Base-by-base conservation (phyloP, 371 early-diverging fungal species). In the Syncephalastrum monosporum region DNA sequence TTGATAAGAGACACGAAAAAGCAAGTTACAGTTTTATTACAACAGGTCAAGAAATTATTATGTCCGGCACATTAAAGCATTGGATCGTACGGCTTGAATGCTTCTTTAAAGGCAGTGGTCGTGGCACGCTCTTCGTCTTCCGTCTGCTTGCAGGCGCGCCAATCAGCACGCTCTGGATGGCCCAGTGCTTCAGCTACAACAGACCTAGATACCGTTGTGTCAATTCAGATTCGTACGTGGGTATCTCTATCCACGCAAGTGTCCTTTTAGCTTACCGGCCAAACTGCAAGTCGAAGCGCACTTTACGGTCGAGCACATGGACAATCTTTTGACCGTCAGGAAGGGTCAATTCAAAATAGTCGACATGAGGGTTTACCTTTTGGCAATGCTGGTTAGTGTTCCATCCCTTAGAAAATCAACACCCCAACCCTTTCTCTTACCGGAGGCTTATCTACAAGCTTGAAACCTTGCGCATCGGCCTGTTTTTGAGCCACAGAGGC, bases 221-320 rank as follows among this genome's bases (percentile, higher is more conserved):
- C 15, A 41, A 42, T 47, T 27, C 21, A 47, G 44, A 23, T 27
- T 38, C 50, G 45, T 19, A 50, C 21, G 29, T 59, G 17, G 5
- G 19, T 43, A 3, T 27, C 41, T 5, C 12, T 3, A 27, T 29
- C 17, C 21, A 53, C 24, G 38, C n/a, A 3, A 10, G 19, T 6
- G n/a, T 38, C 15, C 15, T 3, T 53, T 10, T 43, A 21, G 33
- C 44, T 62, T 64, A 82, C 84, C 88, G 68, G 67, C 90, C 89
- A 67, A 89, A 87, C 63, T 90, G 88, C 27, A 86, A 56, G 65
- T 91, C 86, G 56, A 91, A 82, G 43, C 72, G 64, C 61, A 62
- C 81, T 16, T 64, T 59, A 2, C 72, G 67, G 15, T 71, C 64
- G 29, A 86, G 65, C 4, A 72, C 52, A 60, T 83, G 77, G 3